Conservation (phyloP, 2,329 filamentous ascomycete species). For the Blastomyces gilchristii region DNA sequence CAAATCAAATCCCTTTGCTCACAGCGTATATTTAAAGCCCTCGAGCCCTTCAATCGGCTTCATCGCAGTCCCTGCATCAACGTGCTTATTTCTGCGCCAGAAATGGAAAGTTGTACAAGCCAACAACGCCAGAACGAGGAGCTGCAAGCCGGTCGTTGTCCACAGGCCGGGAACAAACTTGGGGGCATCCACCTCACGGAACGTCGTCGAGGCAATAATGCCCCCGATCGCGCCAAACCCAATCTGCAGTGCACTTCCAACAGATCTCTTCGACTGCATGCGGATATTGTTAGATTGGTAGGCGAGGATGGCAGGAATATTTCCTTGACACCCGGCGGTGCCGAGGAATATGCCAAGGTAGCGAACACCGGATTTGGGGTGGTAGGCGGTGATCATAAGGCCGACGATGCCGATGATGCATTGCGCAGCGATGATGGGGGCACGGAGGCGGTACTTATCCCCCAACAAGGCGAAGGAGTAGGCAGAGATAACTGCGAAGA, state of each 20-base stretch:
- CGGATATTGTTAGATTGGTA: constrained; percentile 75
- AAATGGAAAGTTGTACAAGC: constrained; percentile 6
- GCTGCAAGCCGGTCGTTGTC: constrained; percentile 1
- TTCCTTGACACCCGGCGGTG: constrained; percentile 61
- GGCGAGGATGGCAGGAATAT: constrained; percentile 58
- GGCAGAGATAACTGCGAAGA: constrained; percentile 52
- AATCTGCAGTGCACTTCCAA: constrained; percentile 61
- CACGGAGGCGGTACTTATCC: constrained; percentile 54
- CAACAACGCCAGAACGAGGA: constrained; percentile 2
- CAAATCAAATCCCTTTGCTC: not conserved
- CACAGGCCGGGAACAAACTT: constrained; percentile 10
- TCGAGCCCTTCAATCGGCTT: constrained; percentile 9
- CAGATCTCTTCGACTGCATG: constrained; percentile 63
- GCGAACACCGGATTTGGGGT: constrained; percentile 42
- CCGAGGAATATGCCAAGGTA: constrained; percentile 63
- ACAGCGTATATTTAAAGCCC: constrained; percentile 7
- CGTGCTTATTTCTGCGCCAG: constrained; percentile 7
- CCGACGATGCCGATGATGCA: constrained; percentile 55
- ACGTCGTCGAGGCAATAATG: constrained; percentile 59
- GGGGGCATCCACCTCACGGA: constrained; percentile 34
- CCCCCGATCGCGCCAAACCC: constrained; percentile 63
- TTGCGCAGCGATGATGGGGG: constrained; percentile 54
- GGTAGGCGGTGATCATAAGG: constrained; percentile 58
- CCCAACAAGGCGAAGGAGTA: constrained; percentile 49
- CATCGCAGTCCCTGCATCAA: constrained; percentile 1